phyloP scores from a whole-genome alignment of 768 basidiomycete species.

The Piloderma croceum region DNA sequence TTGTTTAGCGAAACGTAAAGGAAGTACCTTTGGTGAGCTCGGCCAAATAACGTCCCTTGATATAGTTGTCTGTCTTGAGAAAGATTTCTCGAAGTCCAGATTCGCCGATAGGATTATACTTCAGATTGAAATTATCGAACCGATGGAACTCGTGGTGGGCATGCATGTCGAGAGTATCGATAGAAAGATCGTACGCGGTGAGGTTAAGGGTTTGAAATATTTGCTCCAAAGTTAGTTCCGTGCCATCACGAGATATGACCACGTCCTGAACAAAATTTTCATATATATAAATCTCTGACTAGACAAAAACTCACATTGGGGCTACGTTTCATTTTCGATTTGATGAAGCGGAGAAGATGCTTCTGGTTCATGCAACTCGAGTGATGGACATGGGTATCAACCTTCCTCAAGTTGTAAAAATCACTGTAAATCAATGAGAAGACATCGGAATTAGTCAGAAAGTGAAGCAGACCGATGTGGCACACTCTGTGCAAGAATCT shows the following conservation, averaged over 20 bases:
- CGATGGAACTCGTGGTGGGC: conserved; percentile 98
- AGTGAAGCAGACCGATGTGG: conserved; percentile 62
- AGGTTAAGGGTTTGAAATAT: conserved; percentile 96
- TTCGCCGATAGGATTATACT: conserved; percentile 97
- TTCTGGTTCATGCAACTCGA: conserved; percentile 99
- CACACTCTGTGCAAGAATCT: conserved; percentile 44
- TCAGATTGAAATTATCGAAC: conserved; percentile 96
- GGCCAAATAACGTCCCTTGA: conserved; percentile 88
- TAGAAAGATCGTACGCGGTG: conserved; percentile 95
- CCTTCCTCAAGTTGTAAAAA: conserved; percentile 97
- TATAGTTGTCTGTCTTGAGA: conserved; percentile 94
- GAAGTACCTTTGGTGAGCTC: conserved; percentile 81
- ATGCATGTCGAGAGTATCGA: conserved; percentile 99
- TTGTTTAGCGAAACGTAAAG: background rate
- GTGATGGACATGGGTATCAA: conserved; percentile 98
- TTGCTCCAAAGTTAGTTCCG: conserved; percentile 80
- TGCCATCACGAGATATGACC: conserved; percentile 92
- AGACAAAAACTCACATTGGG: conserved; percentile 52
- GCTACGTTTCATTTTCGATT: conserved; percentile 91
- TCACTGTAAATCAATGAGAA: conserved; percentile 50
- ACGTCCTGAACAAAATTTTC: conserved; percentile 71
- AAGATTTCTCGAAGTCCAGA: conserved; percentile 94
- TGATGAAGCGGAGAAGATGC: conserved; percentile 96
- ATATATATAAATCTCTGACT: background rate
- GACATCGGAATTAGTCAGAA: no score